Percentiles rank a stretch among this genome's conserved stretches.
These are phyloP conservation scores for Lanzia echinophila DNA, from an alignment of 2,329 filamentous ascomycete species.

Conservation along the genomic window DNA sequence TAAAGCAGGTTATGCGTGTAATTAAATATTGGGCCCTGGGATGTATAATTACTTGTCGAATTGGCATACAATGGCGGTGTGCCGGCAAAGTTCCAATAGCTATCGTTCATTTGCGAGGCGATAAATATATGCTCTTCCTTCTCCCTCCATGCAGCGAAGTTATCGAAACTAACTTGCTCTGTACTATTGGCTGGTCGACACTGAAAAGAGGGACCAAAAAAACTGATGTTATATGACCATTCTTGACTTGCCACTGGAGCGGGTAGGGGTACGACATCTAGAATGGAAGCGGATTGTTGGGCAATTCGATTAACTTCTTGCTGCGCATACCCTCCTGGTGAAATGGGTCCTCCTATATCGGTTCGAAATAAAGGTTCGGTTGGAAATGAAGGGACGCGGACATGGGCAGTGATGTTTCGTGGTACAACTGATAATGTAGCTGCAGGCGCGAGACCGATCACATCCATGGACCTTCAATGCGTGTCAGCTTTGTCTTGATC, in stretches of 20 bases:
- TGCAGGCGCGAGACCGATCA: neutral
- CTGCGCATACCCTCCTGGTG: neutral
- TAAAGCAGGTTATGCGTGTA: no score
- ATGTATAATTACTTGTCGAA: no score
- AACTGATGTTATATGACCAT: conserved; percentile 14
- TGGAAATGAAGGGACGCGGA: neutral
- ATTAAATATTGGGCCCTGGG: no score
- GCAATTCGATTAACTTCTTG: conserved; percentile 3
- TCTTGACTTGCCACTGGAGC: conserved; percentile 6
- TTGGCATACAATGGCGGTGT: no score
- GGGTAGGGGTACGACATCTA: conserved; percentile 1
- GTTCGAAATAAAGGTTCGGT: no score
- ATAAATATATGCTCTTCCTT: neutral
- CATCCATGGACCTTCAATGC: neutral
- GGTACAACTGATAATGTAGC: neutral
- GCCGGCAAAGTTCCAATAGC: no score
- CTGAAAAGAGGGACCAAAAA: conserved; percentile 15
- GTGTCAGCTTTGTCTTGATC: neutral
- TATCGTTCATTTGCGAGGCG: neutral
- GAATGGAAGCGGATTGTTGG: neutral
- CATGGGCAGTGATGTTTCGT: neutral
- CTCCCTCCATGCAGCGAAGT: neutral
- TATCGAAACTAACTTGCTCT: conserved; percentile 6
- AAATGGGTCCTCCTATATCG: no score
- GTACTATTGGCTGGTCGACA: conserved; percentile 7